Evolutionary conservation across 169 alveolate species (phyloP), one percentile per base, ranked within the genome.

Genomic region (Eimeria sp.): DNA sequence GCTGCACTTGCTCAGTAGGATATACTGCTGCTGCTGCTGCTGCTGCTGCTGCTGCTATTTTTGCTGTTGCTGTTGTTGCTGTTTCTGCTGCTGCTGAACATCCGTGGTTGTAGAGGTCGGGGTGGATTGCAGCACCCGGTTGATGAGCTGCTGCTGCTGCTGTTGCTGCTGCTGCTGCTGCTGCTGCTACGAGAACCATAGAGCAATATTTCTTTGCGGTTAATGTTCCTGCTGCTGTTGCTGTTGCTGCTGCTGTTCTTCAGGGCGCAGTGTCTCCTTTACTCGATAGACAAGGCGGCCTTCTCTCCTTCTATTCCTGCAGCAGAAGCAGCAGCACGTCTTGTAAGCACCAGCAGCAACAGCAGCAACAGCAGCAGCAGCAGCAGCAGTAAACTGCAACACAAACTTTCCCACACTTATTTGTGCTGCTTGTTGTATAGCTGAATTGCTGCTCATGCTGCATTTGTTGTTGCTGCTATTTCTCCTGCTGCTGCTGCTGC

Each of bases 251-350:
- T 43, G 89, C 65, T 83, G 91, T 61, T 45, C 49, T 57, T 25
- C 57, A 84, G 92, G 78, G 92, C 92, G 4, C 92, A 84, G 34
- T 51, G 92, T 45, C 73, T 84, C n/a, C 92, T 84, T 30, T 75
- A 57, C 92, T 84, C 76, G 5, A 22, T 51, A 6, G 78, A 84
- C 25, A 67, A 27, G 54, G 76, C 73, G 4, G 76, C 92, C 27
- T 84, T 54, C 34, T 57, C 92, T 5, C 92, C 92, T 16, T 78
- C 25, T 40, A 14, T 84, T 3, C 47, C 92, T 11, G 78, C 92
- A 51, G 92, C 92, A 84, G 92, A 84, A 67, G 34, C 92, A 16
- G 92, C 92, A 30, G 92, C 78, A 11, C 92, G 92, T 16, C 49
- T 84, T 20, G 92, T 84, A 22, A 84, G 92, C 76, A 70, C 16